These are phyloP conservation scores for Elongisporangium undulatum DNA, from an alignment of 352 stramenopile genomes.

Conservation along the genomic window DNA sequence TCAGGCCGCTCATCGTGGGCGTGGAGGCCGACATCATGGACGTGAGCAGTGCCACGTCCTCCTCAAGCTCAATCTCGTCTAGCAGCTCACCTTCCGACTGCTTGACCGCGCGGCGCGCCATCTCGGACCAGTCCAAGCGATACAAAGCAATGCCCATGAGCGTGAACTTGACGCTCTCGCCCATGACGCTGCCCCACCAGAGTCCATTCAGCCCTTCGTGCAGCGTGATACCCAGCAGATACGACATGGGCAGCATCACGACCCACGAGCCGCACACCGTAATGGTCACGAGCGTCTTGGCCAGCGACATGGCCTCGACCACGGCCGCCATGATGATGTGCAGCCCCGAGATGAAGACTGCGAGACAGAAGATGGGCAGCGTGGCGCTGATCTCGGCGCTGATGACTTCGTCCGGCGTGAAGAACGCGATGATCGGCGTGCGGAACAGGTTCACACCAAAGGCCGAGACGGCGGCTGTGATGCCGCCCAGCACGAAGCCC, in stretches of 20 bases:
- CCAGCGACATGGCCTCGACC: constrained; percentile 76
- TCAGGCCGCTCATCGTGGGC: constrained; percentile 51
- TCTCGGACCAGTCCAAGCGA: constrained; percentile 66
- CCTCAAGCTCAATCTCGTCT: constrained; percentile 49
- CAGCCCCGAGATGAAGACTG: constrained; percentile 68
- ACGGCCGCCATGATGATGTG: constrained; percentile 77
- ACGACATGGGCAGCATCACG: constrained; percentile 61
- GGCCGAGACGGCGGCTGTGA: constrained; percentile 50
- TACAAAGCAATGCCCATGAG: constrained; percentile 51
- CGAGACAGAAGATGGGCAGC: constrained; percentile 66
- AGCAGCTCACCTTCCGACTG: constrained; percentile 27
- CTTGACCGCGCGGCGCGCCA: constrained; percentile 57
- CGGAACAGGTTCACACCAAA: constrained; percentile 47
- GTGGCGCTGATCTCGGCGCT: constrained; percentile 40
- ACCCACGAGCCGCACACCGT: constrained; percentile 66
- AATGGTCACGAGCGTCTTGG: constrained; percentile 65
- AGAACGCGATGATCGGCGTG: constrained; percentile 41
- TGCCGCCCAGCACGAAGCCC: constrained; percentile 57
- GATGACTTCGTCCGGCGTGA: constrained; percentile 62
- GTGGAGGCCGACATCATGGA: constrained; percentile 58
- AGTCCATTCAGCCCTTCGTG: constrained; percentile 49
- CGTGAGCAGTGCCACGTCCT: constrained; percentile 55
- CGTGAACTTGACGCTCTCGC: constrained; percentile 70
- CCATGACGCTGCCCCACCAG: constrained; percentile 70
- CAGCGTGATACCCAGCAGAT: constrained; percentile 48